These are phyloP conservation scores for Ophiostoma populinum DNA, from an alignment of 2,329 filamentous ascomycete species.

Conservation along the genomic window DNA sequence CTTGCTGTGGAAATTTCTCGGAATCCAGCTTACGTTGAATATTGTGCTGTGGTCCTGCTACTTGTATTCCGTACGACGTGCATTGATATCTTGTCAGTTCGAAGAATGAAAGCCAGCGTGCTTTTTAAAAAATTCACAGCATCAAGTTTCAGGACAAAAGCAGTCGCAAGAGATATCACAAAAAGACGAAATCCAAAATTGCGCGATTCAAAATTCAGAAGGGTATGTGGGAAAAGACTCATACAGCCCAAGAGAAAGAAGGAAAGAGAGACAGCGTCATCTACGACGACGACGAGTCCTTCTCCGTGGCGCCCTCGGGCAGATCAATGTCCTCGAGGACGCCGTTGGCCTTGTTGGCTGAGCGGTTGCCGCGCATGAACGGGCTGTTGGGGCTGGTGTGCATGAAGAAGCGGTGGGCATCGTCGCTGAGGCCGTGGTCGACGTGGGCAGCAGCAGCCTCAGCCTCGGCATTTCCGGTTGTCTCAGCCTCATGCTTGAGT, in stretches of 20 bases:
- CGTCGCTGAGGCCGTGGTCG: slow-evolving; percentile 32
- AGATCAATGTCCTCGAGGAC: slow-evolving; percentile 7
- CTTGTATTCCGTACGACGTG: no score
- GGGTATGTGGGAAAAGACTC: no score
- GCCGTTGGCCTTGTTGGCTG: slow-evolving; percentile 7
- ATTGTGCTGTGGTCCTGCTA: no score
- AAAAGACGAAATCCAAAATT: no score
- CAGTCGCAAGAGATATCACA: no score
- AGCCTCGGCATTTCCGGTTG: slow-evolving; percentile 17
- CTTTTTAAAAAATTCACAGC: no score
- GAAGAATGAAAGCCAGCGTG: no score
- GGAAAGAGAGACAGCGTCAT: neutral
- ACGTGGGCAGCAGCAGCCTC: slow-evolving; percentile 23
- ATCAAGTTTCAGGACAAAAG: no score
- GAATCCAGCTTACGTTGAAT: no score
- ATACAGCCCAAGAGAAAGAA: neutral
- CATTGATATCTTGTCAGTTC: no score
- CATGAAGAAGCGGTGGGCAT: slow-evolving; percentile 38
- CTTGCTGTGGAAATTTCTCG: no score
- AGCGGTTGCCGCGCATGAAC: slow-evolving; percentile 3
- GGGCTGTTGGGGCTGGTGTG: slow-evolving; percentile 14
- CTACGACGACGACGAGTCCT: slow-evolving; percentile 1
- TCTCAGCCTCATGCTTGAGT: slow-evolving; percentile 30
- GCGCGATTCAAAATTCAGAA: no score
- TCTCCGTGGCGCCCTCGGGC: slow-evolving; percentile 4